Evolutionary conservation across 345 rosid genomes (phyloP), one percentile per base, ranked within the genome.

Genomic region (Dimocarpus longan): DNA sequence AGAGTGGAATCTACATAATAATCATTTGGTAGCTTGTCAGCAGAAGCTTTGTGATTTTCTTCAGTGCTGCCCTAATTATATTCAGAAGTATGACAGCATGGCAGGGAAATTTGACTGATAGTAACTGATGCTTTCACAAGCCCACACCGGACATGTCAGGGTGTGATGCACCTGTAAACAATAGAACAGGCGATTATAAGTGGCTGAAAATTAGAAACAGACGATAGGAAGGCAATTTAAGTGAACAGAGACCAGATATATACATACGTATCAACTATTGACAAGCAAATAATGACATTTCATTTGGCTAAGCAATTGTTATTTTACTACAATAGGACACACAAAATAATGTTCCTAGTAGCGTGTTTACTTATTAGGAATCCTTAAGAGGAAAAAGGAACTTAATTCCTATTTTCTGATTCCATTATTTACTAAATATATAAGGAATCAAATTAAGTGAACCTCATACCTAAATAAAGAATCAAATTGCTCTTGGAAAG

Each of bases 121-220:
- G 22, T 57, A 16, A 32, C 24, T 0, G 8, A n/a, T 12, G 5
- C 60, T 21, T 32, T 12, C 40, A 9, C 10, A 72, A 16, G 26
- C 32, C 66, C 66, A 72, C 32, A 11, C 15, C 0, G 16, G 32
- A 48, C 65, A 37, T 10, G 50, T 71, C 42, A 56, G 26, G 46
- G 57, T 32, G 46, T 8, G 37, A 54, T 32, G 75, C 56, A 28
- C 64, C 74, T 54, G 75, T 43, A 72, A 54, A 71, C 28, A 28
- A 32, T 37, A 72, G 15, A 43, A 57, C 12, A 13, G 40, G 1
- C 6, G n/a, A 28, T 7, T 11, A 52, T 26, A 44, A 13, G 56
- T 22, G 56, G 73, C 39, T 32, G 10, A 70, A 46, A 70, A 2
- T 21, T 50, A 50, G 16, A 50, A 16, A 50, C 18, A 0, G 13